Conservation (phyloP, 208 protist species). For the Wallacemonas rigidus region DNA sequence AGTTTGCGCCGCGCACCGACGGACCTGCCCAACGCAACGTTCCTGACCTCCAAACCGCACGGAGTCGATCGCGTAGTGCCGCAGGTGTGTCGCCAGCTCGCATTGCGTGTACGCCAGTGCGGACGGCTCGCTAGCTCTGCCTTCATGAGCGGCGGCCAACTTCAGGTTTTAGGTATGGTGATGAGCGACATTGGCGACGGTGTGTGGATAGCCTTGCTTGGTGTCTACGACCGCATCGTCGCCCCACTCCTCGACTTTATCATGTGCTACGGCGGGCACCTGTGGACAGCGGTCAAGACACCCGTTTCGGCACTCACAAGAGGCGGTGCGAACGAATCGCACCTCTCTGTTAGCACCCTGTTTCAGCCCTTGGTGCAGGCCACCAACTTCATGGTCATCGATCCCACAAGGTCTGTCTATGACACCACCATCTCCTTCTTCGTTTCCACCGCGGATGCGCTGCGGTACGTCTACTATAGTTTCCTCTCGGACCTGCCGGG, state of each 20-base stretch:
- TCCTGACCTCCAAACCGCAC: background rate
- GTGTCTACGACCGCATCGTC: constrained; percentile 1
- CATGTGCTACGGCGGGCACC: background rate
- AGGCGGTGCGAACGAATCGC: background rate
- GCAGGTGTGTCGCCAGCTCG: constrained; percentile 32
- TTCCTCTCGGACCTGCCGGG: constrained; percentile 4
- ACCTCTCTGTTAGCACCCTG: background rate
- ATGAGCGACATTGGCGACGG: constrained; percentile 12
- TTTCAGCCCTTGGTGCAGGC: background rate
- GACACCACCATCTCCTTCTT: constrained; percentile 14
- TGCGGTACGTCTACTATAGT: constrained; percentile 4
- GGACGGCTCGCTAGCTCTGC: constrained; percentile 14
- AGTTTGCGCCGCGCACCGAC: background rate
- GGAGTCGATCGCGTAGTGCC: constrained; percentile 30
- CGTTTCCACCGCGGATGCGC: constrained; percentile 3
- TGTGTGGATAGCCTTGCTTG: background rate
- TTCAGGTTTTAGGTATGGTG: constrained; percentile 15
- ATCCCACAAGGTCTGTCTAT: background rate
- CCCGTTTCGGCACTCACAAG: background rate
- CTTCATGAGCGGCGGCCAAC: constrained; percentile 22
- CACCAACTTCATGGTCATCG: constrained; percentile 11
- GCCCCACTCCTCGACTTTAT: background rate
- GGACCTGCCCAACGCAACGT: background rate
- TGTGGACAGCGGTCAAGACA: background rate
- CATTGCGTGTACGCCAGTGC: constrained; percentile 24